Base-by-base conservation (phyloP, 2,329 filamentous ascomycete species). In the Alternaria metachromatica region DNA sequence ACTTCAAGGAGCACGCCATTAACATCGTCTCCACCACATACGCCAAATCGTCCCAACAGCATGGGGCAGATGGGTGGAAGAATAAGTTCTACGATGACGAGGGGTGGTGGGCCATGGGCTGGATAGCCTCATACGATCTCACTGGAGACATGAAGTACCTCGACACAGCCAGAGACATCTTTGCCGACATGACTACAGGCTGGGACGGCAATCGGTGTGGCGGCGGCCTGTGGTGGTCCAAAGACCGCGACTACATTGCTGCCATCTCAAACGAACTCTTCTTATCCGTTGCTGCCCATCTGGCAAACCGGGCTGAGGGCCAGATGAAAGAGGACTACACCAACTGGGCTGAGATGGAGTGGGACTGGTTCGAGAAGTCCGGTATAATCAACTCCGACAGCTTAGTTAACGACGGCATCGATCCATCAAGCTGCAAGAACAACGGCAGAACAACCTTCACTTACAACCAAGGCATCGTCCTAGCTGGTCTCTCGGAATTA, bases 81-180 rank as follows among this genome's bases (percentile, higher is more conserved):
- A 86, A 87, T 63, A 82, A 84, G 7, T 88, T 79, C 62, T 88
- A 87, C 66, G 88, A 90, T 65, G 88, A 89, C 69, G 85, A 87
- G 72, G 84, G 86, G n/a, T 89, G 88, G 88, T 90, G 88, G 88
- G 87, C 84, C 10, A 81, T 89, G 62, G 87, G 82, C 18, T 84
- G 87, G 82, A 85, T 89, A 57, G 83, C 85, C 23, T 80, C 85
- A 5, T 88, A 83, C 70, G 88, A 90, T 70, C 78, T 87, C 15
- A 87, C 87, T 0, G 77, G 80, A 4, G 80, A 88, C 48, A 37
- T 66, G 2, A 80, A 82, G n/a, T 90, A 87, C 66, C 84, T 90
- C 43, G 73, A 86, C 50, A 81, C 83, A 6, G 86, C 87, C 9
- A 81, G 82, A 58, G 75, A 81, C 33, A 84, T 89, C 60, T 89